A percentile compares a stretch with the other conserved stretches of the same genome.
phyloP scores from a whole-genome alignment of 768 basidiomycete species.

The Suillus americanus region DNA sequence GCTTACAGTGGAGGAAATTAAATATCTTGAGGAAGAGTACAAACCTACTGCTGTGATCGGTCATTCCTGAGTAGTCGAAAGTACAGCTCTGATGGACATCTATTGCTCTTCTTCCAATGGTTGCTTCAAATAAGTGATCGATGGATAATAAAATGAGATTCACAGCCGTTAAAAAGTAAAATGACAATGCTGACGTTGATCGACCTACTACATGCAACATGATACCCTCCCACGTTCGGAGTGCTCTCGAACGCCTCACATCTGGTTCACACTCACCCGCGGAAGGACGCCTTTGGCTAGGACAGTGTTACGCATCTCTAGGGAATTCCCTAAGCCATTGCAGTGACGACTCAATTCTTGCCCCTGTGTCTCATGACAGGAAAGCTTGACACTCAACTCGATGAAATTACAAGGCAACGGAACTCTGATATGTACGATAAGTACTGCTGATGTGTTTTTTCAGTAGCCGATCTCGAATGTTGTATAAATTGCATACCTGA shows the following conservation, averaged over 20 bases:
- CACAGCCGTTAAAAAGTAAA: no score
- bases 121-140: not conserved
- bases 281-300: no score
- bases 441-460: not conserved
- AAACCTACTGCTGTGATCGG: conserved; percentile 39
- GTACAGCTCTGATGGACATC: not conserved
- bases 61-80: conserved; percentile 20
- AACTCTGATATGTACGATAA: not conserved
- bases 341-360: not conserved
- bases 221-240: no score
- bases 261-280: not conserved
- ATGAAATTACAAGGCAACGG: not conserved
- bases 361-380: not conserved
- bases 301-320: not conserved
- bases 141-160: not conserved
- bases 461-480: not conserved
- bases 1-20: conserved; percentile 48
- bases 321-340: not conserved
- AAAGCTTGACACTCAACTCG: not conserved
- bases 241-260: not conserved
- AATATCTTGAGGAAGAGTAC: conserved; percentile 46
- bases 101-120: not conserved
- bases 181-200: no score
- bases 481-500: not conserved
- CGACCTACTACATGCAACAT: no score